Conservation (phyloP, 305 asterid genomes). For the Fraxinus greggii region DNA sequence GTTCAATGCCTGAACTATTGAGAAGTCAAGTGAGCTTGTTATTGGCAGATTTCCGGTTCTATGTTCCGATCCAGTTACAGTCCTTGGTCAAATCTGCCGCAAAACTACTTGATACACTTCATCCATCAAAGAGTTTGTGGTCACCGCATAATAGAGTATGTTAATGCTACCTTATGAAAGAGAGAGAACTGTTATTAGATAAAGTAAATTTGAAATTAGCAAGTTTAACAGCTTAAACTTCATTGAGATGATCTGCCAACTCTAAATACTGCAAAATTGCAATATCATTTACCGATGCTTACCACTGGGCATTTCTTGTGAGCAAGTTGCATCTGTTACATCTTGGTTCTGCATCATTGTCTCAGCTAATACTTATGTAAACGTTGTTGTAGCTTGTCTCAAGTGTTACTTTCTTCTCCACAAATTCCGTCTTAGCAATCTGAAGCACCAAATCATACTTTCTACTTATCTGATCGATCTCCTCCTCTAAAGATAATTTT, state of each 20-base stretch:
- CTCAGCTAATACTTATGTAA: conserved; percentile 38
- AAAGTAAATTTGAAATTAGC: neutral
- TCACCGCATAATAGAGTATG: conserved; percentile 22
- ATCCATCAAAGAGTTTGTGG: conserved; percentile 21
- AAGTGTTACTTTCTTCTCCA: conserved; percentile 29
- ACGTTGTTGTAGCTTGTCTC: conserved; percentile 34
- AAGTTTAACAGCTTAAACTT: neutral
- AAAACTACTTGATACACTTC: conserved; percentile 19
- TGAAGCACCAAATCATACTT: conserved; percentile 47
- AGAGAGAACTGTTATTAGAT: neutral
- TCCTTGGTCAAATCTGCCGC: conserved; percentile 1
- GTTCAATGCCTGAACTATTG: neutral
- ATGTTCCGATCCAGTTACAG: conserved; percentile 3
- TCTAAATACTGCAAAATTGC: neutral
- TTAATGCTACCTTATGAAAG: neutral
- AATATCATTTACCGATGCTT: neutral
- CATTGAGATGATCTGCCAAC: neutral
- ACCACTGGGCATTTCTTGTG: conserved; percentile 34
- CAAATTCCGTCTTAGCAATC: conserved; percentile 35
- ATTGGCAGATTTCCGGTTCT: neutral
- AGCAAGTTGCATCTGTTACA: conserved; percentile 17
- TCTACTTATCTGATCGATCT: conserved; percentile 39
- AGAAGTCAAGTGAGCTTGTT: neutral
- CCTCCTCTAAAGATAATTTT: conserved; percentile 38
- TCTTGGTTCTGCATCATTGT: conserved; percentile 26